Conservation (phyloP, 1,284 basidiomycete species). For the Fistulina hepatica region DNA sequence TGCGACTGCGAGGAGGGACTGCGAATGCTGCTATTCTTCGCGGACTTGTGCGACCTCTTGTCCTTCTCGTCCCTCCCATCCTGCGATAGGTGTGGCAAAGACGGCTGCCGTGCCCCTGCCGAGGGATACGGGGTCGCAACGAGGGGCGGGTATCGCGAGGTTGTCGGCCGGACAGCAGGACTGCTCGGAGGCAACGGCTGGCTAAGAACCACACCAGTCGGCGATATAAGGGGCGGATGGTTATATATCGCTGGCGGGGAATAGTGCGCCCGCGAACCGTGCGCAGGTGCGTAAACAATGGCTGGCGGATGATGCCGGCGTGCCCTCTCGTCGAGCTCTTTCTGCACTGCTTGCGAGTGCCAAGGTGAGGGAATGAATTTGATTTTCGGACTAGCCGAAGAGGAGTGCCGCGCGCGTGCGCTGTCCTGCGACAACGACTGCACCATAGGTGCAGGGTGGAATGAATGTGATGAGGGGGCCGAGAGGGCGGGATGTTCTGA, state of each 20-base stretch:
- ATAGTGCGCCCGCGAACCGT: constrained; percentile 34
- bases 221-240: constrained; percentile 34
- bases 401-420: background rate
- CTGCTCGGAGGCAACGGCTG: constrained; percentile 39
- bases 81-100: constrained; percentile 23
- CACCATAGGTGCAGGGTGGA: no score
- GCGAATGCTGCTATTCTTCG: constrained; percentile 16
- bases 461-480: background rate
- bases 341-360: background rate
- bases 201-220: constrained; percentile 37
- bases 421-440: no score
- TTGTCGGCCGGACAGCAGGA: constrained; percentile 21
- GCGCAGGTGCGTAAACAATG: constrained; percentile 42
- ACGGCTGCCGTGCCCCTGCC: no score
- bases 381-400: background rate
- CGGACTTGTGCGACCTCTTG: background rate
- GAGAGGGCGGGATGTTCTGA: background rate
- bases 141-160: constrained; percentile 25
- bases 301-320: constrained; percentile 34
- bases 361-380: background rate
- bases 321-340: constrained; percentile 7
- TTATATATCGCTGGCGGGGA: constrained; percentile 39
- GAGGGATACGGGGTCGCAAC: constrained; percentile 20
- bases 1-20: background rate
- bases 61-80: constrained; percentile 15